Evolutionary conservation across 495 filamentous ascomycete genomes (phyloP).

Genomic region (Penicillium tannophilum): DNA sequence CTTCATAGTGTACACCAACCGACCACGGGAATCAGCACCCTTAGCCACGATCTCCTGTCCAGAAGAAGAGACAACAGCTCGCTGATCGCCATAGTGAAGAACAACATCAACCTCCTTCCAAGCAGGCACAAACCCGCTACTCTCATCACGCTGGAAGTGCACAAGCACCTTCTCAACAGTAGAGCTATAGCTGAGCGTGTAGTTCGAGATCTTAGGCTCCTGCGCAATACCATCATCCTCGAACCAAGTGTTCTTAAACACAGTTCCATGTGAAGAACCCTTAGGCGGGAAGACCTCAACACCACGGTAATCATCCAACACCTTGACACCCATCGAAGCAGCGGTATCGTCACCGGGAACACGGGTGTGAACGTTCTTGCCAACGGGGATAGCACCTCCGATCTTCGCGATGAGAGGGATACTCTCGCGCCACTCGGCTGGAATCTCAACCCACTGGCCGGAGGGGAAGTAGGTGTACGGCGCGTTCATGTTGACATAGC

Average conservation of each 20-base stretch:
- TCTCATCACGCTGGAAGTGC: conserved; percentile 39
- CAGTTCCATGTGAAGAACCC: conserved; percentile 34
- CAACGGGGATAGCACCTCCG: conserved; percentile 60
- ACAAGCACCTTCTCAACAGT: conserved; percentile 46
- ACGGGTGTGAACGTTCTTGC: conserved; percentile 57
- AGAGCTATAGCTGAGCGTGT: conserved; percentile 47
- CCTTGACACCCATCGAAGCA: conserved; percentile 51
- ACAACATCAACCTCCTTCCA: conserved; percentile 58
- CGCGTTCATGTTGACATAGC: conserved; percentile 63
- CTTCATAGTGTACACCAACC: conserved; percentile 41
- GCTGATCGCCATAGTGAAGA: conserved; percentile 52
- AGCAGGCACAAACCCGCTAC: conserved; percentile 46
- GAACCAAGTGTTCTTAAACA: conserved; percentile 55
- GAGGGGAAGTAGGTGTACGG: conserved; percentile 60
- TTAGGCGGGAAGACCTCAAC: conserved; percentile 66
- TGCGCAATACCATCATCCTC: conserved; percentile 66
- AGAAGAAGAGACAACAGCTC: conserved; percentile 40
- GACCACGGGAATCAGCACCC: conserved; percentile 35
- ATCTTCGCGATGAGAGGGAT: conserved; percentile 65
- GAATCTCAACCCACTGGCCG: conserved; percentile 62
- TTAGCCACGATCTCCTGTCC: conserved; percentile 35
- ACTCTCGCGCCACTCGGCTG: conserved; percentile 57
- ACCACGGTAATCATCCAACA: conserved; percentile 61
- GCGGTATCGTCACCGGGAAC: conserved; percentile 56
- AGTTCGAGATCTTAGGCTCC: conserved; percentile 42